phyloP scores from a whole-genome alignment of 2,329 filamentous ascomycete genomes.

The Aspergillus vadensis region DNA sequence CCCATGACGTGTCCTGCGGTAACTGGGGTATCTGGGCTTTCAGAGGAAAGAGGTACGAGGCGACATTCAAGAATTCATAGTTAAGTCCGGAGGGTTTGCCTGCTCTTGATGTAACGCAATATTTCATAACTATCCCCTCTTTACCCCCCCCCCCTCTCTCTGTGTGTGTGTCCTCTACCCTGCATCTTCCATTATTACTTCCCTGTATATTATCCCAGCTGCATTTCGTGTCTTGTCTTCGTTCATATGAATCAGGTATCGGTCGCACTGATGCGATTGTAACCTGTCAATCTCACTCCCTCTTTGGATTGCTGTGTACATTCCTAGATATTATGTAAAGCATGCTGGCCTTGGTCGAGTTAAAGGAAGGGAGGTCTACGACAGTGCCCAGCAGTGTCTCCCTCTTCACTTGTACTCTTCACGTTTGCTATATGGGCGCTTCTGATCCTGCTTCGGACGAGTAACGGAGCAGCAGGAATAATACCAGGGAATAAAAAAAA shows the following conservation, averaged over 20 bases:
- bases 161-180: not conserved
- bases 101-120: not conserved
- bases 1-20: constrained; percentile 88
- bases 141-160: no score
- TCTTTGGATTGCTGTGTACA: no score
- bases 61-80: constrained; percentile 35
- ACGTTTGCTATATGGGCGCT: no score
- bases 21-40: constrained; percentile 99
- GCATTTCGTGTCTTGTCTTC: not conserved
- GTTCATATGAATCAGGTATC: not conserved
- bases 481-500: no score
- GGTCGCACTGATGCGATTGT: not conserved
- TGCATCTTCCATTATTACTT: not conserved
- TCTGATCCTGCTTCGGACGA: no score
- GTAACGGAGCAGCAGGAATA: no score
- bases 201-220: not conserved
- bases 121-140: no score
- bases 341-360: not conserved
- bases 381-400: not conserved
- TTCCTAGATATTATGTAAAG: no score
- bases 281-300: not conserved
- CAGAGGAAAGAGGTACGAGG: constrained; percentile 83
- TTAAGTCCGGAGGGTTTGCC: not conserved
- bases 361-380: not conserved
- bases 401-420: no score